phyloP scores from a whole-genome alignment of 148 eudicot species.

The Nepenthes gracilis region DNA sequence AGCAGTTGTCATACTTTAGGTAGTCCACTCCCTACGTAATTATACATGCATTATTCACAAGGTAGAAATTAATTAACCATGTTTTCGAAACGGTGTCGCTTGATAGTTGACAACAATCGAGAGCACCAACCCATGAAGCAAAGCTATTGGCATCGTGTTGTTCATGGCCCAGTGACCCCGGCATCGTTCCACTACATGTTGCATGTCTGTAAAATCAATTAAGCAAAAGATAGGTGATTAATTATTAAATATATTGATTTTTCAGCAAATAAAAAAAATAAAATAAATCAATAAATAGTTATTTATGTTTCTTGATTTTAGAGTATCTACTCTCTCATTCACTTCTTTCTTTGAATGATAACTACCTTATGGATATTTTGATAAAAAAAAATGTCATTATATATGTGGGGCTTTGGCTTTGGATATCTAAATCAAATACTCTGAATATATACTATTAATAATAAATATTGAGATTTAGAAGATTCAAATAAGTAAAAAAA shows the following conservation, averaged over 20 bases:
- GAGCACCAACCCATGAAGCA: slow-evolving; percentile 13
- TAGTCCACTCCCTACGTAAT: slow-evolving; percentile 8
- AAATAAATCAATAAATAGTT: no score
- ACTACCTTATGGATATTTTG: no score
- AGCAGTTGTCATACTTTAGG: slow-evolving; percentile 13
- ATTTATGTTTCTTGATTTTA: no score
- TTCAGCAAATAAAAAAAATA: neutral
- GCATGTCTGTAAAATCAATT: neutral
- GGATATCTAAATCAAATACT: no score
- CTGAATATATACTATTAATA: no score
- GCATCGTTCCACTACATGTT: neutral
- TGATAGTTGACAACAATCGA: neutral
- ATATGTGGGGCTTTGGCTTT: no score
- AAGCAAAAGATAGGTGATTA: neutral
- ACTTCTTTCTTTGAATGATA: no score
- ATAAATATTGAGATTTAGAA: no score
- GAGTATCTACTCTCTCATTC: no score
- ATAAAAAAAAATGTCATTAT: no score
- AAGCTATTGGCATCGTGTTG: slow-evolving; percentile 6
- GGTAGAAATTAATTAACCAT: neutral
- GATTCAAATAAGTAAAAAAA: no score
- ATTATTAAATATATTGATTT: no score
- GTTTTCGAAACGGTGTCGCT: neutral
- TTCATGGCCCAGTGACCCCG: slow-evolving; percentile 8
- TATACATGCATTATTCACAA: neutral